Evolutionary conservation across 140 eudicot genomes (phyloP).

Genomic region (Bidens hawaiensis): DNA sequence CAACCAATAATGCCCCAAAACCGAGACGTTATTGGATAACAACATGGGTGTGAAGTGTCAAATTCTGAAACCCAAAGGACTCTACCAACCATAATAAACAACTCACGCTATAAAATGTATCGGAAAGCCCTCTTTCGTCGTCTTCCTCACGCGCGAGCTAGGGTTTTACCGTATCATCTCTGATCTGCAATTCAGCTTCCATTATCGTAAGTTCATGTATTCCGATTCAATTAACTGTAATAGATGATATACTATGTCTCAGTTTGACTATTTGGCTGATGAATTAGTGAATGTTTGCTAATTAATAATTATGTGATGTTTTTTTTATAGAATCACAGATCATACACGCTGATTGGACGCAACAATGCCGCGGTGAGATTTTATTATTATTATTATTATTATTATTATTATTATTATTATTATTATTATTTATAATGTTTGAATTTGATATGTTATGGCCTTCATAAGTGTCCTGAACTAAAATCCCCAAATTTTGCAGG

Average conservation of each 20-base stretch:
- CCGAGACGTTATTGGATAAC: too few relatives aligned
- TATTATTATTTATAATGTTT: not conserved
- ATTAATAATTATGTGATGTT: conserved; percentile 9
- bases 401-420: not conserved
- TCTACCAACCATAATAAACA: not conserved
- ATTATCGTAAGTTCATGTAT: not conserved
- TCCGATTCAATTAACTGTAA: not conserved
- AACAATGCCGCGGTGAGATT: conserved; percentile 32
- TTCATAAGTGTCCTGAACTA: not conserved
- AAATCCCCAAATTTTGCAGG: conserved; percentile 32
- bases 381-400: not conserved
- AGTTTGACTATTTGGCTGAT: not conserved
- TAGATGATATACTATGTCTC: not conserved
- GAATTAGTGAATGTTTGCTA: not conserved
- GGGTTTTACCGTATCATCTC: conserved; percentile 8
- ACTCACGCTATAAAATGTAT: not conserved
- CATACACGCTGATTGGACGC: not conserved
- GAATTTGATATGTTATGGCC: not conserved
- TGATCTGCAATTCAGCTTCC: not conserved
- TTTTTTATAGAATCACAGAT: not conserved
- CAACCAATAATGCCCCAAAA: too few relatives aligned
- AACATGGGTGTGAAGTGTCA: not conserved
- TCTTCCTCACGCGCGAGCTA: not conserved
- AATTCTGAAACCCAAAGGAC: not conserved
- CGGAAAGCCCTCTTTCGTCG: not conserved